Evolutionary conservation across 2,329 filamentous ascomycete species (phyloP).

Genomic region (Metarhizium humberi): DNA sequence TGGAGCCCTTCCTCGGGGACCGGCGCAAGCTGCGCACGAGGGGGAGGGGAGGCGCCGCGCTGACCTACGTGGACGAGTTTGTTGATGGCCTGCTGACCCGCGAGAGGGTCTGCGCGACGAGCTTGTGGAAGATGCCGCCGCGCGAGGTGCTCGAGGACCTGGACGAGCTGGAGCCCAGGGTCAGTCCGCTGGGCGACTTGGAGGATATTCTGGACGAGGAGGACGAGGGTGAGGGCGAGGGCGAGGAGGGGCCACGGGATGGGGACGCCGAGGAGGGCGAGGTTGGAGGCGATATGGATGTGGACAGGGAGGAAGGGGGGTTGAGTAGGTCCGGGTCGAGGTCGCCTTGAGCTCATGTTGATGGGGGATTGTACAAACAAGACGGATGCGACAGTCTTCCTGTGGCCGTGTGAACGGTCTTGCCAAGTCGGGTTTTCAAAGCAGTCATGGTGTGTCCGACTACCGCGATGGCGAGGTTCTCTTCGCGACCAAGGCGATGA

Average conservation of each 20-base stretch:
- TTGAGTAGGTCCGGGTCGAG: slow-evolving; percentile 15
- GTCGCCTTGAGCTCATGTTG: slow-evolving; percentile 2
- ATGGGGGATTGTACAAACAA: neutral
- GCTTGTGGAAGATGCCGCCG: slow-evolving; percentile 81
- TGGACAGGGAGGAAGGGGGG: slow-evolving; percentile 20
- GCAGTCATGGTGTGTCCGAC: no score
- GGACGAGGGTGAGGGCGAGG: slow-evolving; percentile 30
- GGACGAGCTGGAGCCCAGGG: slow-evolving; percentile 74
- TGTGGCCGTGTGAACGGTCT: no score
- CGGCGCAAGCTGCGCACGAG: slow-evolving; percentile 72
- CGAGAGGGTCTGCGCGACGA: slow-evolving; percentile 84
- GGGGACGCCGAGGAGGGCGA: slow-evolving; percentile 19
- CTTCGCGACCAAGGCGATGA: no score
- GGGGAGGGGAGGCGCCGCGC: slow-evolving; percentile 60
- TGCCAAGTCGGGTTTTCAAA: no score
- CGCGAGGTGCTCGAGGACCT: slow-evolving; percentile 79
- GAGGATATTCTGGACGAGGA: slow-evolving; percentile 60
- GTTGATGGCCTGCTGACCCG: slow-evolving; percentile 86
- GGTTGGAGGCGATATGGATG: slow-evolving; percentile 25
- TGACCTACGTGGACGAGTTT: slow-evolving; percentile 86
- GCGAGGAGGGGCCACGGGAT: slow-evolving; percentile 11
- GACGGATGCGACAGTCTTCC: neutral
- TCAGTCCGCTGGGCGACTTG: slow-evolving; percentile 74
- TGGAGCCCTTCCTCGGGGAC: slow-evolving; percentile 80
- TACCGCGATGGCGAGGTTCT: no score